A percentile compares a stretch with the other conserved stretches of the same genome.
Evolutionary conservation across 331 rosid genomes (phyloP).

Genomic region (Rosa hybrid): DNA sequence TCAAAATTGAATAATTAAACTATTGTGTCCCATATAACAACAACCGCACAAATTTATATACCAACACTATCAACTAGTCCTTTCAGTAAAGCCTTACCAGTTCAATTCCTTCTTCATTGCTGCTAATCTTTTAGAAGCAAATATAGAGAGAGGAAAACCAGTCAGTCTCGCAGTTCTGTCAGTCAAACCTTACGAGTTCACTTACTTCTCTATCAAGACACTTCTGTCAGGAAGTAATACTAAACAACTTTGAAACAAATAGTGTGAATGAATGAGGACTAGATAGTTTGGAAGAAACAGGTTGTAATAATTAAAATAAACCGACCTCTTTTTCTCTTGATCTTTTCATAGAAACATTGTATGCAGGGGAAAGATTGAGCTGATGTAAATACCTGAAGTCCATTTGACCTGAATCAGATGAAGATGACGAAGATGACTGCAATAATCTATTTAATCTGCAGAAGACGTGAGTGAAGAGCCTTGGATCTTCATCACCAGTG

Average conservation of each 20-base stretch:
- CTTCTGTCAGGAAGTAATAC: slow-evolving; percentile 2
- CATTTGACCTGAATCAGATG: slow-evolving; percentile 47
- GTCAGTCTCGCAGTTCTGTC: slow-evolving; percentile 22
- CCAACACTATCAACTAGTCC: background rate
- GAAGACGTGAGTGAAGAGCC: slow-evolving; percentile 16
- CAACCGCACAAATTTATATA: background rate
- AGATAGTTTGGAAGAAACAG: background rate
- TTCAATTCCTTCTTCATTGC: background rate
- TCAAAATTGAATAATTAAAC: no score
- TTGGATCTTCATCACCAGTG: slow-evolving; percentile 52
- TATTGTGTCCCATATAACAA: background rate
- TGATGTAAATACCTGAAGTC: slow-evolving; percentile 54
- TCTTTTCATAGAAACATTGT: background rate
- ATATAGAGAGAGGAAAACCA: slow-evolving; percentile 5
- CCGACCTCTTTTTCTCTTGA: background rate
- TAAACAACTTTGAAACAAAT: no score
- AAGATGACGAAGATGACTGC: slow-evolving; percentile 55
- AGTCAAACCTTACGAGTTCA: background rate
- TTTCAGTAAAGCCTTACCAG: background rate
- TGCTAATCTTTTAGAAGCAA: background rate
- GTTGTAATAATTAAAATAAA: background rate
- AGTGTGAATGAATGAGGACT: background rate
- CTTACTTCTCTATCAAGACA: slow-evolving; percentile 37
- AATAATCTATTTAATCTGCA: slow-evolving; percentile 1
- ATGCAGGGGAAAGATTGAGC: slow-evolving; percentile 8